Conservation (phyloP, 441 rosid species). For the Populus tomentosa region DNA sequence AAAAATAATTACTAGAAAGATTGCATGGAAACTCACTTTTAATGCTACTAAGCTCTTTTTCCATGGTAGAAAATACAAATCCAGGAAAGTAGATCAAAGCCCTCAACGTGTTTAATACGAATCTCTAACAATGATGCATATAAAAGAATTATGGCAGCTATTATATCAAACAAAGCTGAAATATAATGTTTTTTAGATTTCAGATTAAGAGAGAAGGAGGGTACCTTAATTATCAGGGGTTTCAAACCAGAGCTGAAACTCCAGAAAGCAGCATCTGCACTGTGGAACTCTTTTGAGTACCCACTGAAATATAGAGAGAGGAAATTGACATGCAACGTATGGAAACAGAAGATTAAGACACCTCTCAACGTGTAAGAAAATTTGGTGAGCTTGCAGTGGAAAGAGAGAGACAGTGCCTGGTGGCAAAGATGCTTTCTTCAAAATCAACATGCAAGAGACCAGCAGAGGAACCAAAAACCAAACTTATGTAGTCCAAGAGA, state of each 20-base stretch:
- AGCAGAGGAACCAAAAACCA: background rate
- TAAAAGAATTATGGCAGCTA: too few species aligned
- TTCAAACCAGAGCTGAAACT: too few species aligned
- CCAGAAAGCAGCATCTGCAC: background rate
- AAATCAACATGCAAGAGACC: conserved; percentile 8
- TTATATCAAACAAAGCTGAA: background rate
- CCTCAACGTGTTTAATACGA: background rate
- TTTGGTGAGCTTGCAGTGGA: background rate
- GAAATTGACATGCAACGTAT: background rate
- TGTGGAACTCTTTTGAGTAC: too few species aligned
- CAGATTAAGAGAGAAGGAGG: background rate
- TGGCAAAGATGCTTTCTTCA: conserved; percentile 13
- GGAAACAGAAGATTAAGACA: background rate
- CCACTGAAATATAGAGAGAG: background rate
- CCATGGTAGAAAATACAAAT: background rate
- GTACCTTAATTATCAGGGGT: background rate
- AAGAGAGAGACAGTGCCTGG: background rate
- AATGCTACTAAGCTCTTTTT: too few species aligned
- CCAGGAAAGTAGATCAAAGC: background rate
- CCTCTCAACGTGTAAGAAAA: conserved; percentile 1
- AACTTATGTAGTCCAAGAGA: background rate
- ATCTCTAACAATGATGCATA: background rate
- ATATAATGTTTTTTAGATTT: too few species aligned
- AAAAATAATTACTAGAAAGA: background rate
- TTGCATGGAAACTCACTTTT: too few species aligned